phyloP scores from a whole-genome alignment of 2,329 filamentous ascomycete species.

The Arthrobotrys pseudoclavata region DNA sequence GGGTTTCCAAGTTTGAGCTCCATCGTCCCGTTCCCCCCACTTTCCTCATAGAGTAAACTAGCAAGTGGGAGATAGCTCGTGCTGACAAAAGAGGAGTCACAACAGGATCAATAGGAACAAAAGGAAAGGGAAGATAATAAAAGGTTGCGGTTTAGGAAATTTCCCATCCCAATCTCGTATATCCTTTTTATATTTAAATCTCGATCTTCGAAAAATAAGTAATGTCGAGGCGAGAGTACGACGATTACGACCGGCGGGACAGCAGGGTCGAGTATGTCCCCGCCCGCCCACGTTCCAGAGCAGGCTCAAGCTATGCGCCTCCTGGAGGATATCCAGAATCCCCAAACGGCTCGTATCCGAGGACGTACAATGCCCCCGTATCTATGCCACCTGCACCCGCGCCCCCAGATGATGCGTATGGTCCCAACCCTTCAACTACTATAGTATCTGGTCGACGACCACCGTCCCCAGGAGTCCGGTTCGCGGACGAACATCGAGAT shows the following conservation, averaged over 20 bases:
- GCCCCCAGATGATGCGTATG: conserved; percentile 47
- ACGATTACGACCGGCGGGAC: conserved; percentile 53
- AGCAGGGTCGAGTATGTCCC: conserved; percentile 35
- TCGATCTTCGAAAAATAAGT: not conserved
- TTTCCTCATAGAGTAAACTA: conserved; percentile 52
- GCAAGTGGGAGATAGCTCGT: conserved; percentile 19
- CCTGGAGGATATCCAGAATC: conserved; percentile 57
- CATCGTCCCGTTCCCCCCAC: conserved; percentile 44
- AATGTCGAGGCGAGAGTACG: conserved; percentile 55
- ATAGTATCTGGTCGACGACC: conserved; percentile 56
- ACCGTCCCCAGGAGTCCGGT: conserved; percentile 51
- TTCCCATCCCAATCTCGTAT: conserved; percentile 1
- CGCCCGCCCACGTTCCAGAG: conserved; percentile 35
- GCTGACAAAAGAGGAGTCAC: conserved; percentile 34
- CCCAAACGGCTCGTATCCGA: conserved; percentile 50
- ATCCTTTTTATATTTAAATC: not conserved
- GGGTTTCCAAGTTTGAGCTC: conserved; percentile 21
- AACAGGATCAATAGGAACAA: conserved; percentile 17
- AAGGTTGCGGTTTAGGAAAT: conserved; percentile 1
- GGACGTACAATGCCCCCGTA: conserved; percentile 30
- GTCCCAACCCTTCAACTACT: conserved; percentile 23
- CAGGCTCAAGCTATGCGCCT: conserved; percentile 38
- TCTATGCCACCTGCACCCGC: conserved; percentile 54
- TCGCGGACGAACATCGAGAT: conserved; percentile 40
- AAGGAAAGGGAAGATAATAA: not conserved